Evolutionary conservation across 23 red algal genomes (phyloP).

Genomic region (Chondrus crispus): DNA sequence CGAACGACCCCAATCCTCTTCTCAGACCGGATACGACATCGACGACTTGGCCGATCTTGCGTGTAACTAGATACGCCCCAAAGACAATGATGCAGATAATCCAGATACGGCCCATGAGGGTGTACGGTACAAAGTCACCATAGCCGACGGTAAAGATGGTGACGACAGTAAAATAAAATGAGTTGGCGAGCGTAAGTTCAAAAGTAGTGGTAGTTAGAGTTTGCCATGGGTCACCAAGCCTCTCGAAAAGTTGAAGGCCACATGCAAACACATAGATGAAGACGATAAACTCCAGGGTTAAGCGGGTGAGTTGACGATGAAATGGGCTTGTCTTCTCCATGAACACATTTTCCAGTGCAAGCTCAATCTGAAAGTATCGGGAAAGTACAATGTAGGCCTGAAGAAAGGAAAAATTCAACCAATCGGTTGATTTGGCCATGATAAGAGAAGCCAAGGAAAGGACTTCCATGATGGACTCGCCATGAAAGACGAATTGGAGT

Average conservation of each 20-base stretch:
- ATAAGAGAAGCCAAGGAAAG: constrained; percentile 60
- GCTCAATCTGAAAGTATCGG: constrained; percentile 61
- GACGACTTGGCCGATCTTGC: constrained; percentile 54
- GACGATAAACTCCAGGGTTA: constrained; percentile 59
- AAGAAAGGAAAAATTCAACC: constrained; percentile 81
- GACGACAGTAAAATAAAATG: constrained; percentile 76
- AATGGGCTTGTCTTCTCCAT: constrained; percentile 46
- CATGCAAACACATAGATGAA: constrained; percentile 76
- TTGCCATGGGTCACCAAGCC: constrained; percentile 56
- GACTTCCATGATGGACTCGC: constrained; percentile 51
- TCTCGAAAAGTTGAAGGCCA: constrained; percentile 66
- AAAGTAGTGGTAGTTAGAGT: constrained; percentile 50
- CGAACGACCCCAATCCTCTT: constrained; percentile 55
- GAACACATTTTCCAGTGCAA: constrained; percentile 37
- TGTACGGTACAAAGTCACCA: constrained; percentile 85
- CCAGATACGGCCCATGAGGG: constrained; percentile 69
- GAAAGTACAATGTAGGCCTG: constrained; percentile 67
- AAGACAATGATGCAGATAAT: constrained; percentile 73
- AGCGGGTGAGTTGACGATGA: constrained; percentile 25
- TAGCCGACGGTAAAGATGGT: constrained; percentile 79
- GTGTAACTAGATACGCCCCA: constrained; percentile 63
- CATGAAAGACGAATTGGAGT: not conserved
- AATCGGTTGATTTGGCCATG: constrained; percentile 24
- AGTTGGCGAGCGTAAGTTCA: constrained; percentile 69
- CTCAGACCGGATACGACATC: constrained; percentile 60